Evolutionary conservation across 2,329 filamentous ascomycete species (phyloP).

Genomic region (Malbranchea cinnamomea): DNA sequence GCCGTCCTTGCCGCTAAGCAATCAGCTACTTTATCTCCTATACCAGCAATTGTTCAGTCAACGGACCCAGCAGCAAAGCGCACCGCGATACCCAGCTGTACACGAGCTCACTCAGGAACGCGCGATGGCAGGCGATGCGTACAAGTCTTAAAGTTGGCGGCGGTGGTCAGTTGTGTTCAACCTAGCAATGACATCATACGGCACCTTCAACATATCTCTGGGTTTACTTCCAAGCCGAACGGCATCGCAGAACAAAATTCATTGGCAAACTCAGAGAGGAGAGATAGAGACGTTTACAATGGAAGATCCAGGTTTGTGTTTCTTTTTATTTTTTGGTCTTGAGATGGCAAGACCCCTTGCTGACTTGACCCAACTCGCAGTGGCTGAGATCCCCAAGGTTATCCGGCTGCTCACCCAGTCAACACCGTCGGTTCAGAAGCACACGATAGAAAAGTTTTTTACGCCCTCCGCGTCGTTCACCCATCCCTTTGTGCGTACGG

Average conservation of each 20-base stretch:
- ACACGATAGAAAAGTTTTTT: conserved; percentile 58
- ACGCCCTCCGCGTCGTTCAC: conserved; percentile 55
- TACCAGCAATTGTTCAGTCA: no score
- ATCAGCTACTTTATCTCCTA: background rate
- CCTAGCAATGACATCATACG: no score
- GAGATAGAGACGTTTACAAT: conserved; percentile 2
- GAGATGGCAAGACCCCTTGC: no score
- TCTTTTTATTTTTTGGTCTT: no score
- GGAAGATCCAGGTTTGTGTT: conserved; percentile 13
- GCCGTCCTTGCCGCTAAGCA: background rate
- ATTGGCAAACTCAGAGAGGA: background rate
- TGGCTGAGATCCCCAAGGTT: conserved; percentile 47
- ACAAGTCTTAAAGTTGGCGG: no score
- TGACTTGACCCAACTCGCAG: conserved; percentile 30
- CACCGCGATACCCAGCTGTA: no score
- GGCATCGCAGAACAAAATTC: background rate
- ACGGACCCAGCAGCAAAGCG: no score
- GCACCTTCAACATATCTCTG: no score
- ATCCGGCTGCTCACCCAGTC: conserved; percentile 56
- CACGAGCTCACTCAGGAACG: no score
- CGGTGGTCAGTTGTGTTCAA: no score
- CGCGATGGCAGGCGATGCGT: no score
- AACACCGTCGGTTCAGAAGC: conserved; percentile 48
- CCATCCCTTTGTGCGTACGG: conserved; percentile 64
- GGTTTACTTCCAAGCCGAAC: no score